These are phyloP conservation scores for Beauveria varroae DNA, from an alignment of 2,329 filamentous ascomycete genomes.

Conservation along the genomic window DNA sequence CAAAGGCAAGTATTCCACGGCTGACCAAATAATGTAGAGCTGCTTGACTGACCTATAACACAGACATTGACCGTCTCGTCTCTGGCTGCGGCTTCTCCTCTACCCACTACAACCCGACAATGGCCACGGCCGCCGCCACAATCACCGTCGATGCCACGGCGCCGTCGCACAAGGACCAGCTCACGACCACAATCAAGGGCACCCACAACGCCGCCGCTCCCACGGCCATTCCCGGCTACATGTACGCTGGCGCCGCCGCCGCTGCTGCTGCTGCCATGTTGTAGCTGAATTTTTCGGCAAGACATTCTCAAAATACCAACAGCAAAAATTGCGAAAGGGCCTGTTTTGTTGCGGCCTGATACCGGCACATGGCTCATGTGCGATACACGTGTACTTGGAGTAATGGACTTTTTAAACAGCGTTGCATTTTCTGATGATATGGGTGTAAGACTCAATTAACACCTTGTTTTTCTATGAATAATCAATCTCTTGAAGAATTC, in stretches of 20 bases:
- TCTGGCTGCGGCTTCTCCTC: conserved; percentile 27
- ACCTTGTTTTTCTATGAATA: not conserved
- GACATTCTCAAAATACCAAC: not conserved
- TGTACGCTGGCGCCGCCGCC: conserved; percentile 11
- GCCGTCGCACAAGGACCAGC: conserved; percentile 25
- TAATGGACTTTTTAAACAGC: not conserved
- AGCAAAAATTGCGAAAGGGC: not conserved
- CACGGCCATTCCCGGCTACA: conserved; percentile 2
- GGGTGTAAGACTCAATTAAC: not conserved
- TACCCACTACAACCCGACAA: conserved; percentile 21
- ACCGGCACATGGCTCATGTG: not conserved
- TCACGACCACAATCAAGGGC: conserved; percentile 27
- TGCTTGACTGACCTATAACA: not conserved
- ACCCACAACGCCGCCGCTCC: conserved; percentile 8
- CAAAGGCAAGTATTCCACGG: conserved; percentile 14
- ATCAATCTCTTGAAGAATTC: not conserved
- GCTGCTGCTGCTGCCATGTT: conserved; percentile 1
- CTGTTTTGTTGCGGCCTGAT: not conserved
- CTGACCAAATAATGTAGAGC: too few relatives aligned
- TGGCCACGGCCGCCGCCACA: conserved; percentile 16
- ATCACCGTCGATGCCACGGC: conserved; percentile 25
- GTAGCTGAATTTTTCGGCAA: not conserved
- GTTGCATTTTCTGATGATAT: conserved; percentile 4
- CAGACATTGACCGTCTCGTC: conserved; percentile 29
- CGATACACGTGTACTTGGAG: not conserved